A percentile compares a stretch with the other conserved stretches of the same genome.
phyloP scores from a whole-genome alignment of 495 filamentous ascomycete genomes.

The Tuber microsphaerosporum region DNA sequence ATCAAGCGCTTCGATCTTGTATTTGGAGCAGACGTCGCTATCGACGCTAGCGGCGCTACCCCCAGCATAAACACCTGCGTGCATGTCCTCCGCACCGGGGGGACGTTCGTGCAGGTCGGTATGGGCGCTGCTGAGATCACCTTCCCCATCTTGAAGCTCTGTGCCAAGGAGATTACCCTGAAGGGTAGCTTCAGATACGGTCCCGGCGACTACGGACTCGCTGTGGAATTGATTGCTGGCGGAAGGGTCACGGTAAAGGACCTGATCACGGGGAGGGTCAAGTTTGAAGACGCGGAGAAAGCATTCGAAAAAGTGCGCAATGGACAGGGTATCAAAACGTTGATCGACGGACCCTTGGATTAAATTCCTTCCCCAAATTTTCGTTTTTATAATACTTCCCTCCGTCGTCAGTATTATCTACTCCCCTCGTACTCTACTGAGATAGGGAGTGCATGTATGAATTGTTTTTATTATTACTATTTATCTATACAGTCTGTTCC shows the following conservation, averaged over 20 bases:
- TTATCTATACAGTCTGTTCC: background rate
- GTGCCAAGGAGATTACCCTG: slow-evolving; percentile 71
- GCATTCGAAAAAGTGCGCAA: slow-evolving; percentile 72
- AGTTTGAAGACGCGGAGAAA: slow-evolving; percentile 64
- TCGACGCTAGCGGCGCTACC: slow-evolving; percentile 79
- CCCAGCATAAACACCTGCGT: slow-evolving; percentile 66
- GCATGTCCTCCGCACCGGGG: slow-evolving; percentile 62
- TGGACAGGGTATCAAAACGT: slow-evolving; percentile 75
- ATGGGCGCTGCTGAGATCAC: slow-evolving; percentile 70
- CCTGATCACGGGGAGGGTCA: slow-evolving; percentile 62
- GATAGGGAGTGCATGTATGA: background rate
- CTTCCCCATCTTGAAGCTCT: slow-evolving; percentile 75
- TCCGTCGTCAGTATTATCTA: background rate
- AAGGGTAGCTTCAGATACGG: slow-evolving; percentile 80
- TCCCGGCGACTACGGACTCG: slow-evolving; percentile 70
- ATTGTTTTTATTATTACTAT: background rate
- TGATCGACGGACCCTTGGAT: slow-evolving; percentile 65
- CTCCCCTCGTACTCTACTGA: background rate
- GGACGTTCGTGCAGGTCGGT: slow-evolving; percentile 78
- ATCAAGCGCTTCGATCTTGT: slow-evolving; percentile 49
- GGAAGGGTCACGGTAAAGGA: slow-evolving; percentile 63
- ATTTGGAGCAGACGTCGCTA: slow-evolving; percentile 64
- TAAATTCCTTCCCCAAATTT: background rate
- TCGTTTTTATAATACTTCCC: background rate
- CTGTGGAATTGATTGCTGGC: slow-evolving; percentile 59